Evolutionary conservation across 164 flowering plant species (phyloP).

Genomic region (Hamamelis virginiana): DNA sequence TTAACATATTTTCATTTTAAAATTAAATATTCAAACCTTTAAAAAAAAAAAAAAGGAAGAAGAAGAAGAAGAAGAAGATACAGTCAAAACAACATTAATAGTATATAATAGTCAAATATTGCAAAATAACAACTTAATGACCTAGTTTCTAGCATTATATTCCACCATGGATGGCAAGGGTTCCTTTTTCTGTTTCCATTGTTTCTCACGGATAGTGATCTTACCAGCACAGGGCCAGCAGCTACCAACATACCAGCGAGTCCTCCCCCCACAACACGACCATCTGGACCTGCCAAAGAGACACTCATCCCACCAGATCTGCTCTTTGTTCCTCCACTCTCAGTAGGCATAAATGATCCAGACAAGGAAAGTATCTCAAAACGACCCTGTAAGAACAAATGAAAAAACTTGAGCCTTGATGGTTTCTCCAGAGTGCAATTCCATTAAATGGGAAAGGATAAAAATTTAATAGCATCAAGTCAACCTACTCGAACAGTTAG

Average conservation of each 20-base stretch:
- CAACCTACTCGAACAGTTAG: too few species aligned
- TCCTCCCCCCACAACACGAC: constrained; percentile 66
- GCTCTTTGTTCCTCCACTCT: constrained; percentile 50
- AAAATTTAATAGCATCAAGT: not conserved
- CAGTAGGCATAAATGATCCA: constrained; percentile 58
- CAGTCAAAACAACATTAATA: too few species aligned
- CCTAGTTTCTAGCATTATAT: too few species aligned
- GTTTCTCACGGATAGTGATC: not conserved
- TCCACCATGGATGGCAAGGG: too few species aligned
- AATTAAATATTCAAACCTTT: not conserved
- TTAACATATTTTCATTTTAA: not conserved
- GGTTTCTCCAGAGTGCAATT: not conserved
- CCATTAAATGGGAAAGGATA: not conserved
- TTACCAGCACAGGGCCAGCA: constrained; percentile 67
- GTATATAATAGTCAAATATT: too few species aligned
- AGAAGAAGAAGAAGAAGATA: too few species aligned
- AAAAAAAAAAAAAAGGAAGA: too few species aligned
- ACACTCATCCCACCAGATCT: constrained; percentile 74
- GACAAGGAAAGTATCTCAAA: constrained; percentile 64
- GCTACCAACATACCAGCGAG: constrained; percentile 64
- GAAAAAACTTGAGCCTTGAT: not conserved
- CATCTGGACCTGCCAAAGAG: constrained; percentile 69
- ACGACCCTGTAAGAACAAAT: constrained; percentile 46
- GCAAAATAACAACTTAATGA: too few species aligned
- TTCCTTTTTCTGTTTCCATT: too few species aligned